Evolutionary conservation across 192 early-diverging fungal species (phyloP).

Genomic region (Ambispora gerdemannii): DNA sequence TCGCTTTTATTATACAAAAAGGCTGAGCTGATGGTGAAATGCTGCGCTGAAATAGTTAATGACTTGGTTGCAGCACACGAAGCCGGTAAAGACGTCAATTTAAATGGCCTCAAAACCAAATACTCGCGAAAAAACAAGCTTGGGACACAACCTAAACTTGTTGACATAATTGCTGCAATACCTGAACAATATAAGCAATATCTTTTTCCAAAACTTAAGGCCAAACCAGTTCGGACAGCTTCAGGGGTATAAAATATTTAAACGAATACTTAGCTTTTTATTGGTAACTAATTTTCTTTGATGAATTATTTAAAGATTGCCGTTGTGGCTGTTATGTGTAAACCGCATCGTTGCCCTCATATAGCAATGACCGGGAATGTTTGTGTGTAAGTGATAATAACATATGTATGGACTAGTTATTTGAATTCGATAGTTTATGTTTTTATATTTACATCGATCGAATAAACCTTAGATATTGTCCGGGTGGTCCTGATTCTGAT

Average conservation of each 20-base stretch:
- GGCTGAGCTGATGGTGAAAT: slow-evolving; percentile 80
- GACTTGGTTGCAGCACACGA: slow-evolving; percentile 76
- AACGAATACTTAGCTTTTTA: background rate
- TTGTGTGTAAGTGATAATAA: slow-evolving; percentile 72
- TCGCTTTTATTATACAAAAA: slow-evolving; percentile 31
- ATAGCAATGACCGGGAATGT: slow-evolving; percentile 99
- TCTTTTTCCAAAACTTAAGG: slow-evolving; percentile 85
- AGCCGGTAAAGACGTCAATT: slow-evolving; percentile 72
- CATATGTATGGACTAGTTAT: background rate
- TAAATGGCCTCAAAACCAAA: slow-evolving; percentile 80
- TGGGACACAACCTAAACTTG: slow-evolving; percentile 85
- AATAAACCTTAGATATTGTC: slow-evolving; percentile 68
- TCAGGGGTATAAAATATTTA: slow-evolving; percentile 61
- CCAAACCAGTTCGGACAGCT: slow-evolving; percentile 96
- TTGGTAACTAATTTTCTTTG: background rate
- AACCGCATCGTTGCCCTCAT: slow-evolving; percentile 95
- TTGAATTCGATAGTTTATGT: slow-evolving; percentile 2
- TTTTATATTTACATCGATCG: background rate
- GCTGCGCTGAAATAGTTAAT: slow-evolving; percentile 85
- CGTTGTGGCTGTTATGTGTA: slow-evolving; percentile 95
- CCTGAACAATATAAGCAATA: slow-evolving; percentile 85
- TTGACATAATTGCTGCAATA: slow-evolving; percentile 98
- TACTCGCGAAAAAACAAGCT: slow-evolving; percentile 73
- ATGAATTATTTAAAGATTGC: slow-evolving; percentile 64
- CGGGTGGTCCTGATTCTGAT: slow-evolving; percentile 98